Percentiles rank a stretch among this genome's conserved stretches.
These are phyloP conservation scores for Eudorina sp. DNA, from an alignment of 139 green algal genomes.

Conservation along the genomic window DNA sequence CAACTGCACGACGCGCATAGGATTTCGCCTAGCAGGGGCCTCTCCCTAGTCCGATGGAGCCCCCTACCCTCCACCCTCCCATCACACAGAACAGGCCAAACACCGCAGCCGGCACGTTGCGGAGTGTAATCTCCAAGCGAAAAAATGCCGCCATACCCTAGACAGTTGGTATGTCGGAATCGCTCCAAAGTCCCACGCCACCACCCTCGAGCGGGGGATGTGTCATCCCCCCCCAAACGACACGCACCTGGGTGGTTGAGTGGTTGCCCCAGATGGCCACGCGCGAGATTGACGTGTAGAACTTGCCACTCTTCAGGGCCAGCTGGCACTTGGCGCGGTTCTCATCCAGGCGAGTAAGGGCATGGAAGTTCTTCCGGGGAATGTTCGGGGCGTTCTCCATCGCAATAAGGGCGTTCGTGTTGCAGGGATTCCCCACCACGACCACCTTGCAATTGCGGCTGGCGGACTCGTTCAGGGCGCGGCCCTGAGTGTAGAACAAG, in stretches of 20 bases:
- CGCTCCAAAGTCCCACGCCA: too few relatives aligned
- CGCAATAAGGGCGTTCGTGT: slow-evolving; percentile 93
- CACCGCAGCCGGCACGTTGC: too few relatives aligned
- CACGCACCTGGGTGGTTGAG: slow-evolving; percentile 90
- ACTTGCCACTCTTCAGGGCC: slow-evolving; percentile 88
- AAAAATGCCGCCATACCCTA: too few relatives aligned
- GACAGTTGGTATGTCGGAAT: too few relatives aligned
- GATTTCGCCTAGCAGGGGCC: too few relatives aligned
- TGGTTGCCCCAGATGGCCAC: slow-evolving; percentile 96
- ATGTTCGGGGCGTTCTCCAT: slow-evolving; percentile 90
- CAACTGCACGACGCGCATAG: too few relatives aligned
- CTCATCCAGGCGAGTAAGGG: slow-evolving; percentile 83
- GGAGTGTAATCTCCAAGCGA: too few relatives aligned
- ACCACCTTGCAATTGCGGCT: slow-evolving; percentile 85
- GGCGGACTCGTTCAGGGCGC: slow-evolving; percentile 87
- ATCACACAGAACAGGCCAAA: too few relatives aligned
- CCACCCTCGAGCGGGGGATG: too few relatives aligned
- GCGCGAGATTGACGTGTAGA: slow-evolving; percentile 92
- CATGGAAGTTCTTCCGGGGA: slow-evolving; percentile 90
- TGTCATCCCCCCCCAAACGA: too few relatives aligned
- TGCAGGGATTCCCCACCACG: slow-evolving; percentile 95
- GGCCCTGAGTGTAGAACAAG: slow-evolving; percentile 70
- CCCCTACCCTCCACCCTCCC: too few relatives aligned
- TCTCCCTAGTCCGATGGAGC: too few relatives aligned
- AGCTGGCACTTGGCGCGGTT: slow-evolving; percentile 96